Conservation (phyloP, 257 asterid genomes). For the Lavandula angustifolia region DNA sequence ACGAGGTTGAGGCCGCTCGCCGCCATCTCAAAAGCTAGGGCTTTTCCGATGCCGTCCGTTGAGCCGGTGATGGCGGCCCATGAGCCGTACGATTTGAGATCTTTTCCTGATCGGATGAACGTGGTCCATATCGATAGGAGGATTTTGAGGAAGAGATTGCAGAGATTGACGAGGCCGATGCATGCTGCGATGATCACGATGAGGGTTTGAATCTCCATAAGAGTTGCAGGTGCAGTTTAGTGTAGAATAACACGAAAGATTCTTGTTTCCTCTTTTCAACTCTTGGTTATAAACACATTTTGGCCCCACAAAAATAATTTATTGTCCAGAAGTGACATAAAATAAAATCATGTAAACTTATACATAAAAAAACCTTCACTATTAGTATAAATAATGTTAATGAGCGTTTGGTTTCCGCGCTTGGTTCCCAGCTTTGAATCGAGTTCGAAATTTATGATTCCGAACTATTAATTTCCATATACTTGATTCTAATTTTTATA, state of each 20-base stretch:
- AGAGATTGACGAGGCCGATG: constrained; percentile 32
- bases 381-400: no score
- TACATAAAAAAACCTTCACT: no score
- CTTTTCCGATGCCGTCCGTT: constrained; percentile 40
- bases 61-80: constrained; percentile 44
- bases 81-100: constrained; percentile 37
- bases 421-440: no score
- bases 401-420: no score
- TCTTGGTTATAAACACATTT: no score
- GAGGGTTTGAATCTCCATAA: constrained; percentile 25
- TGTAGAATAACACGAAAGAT: background rate
- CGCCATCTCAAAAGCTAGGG: constrained; percentile 37
- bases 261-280: background rate
- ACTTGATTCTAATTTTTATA: no score
- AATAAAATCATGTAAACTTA: no score
- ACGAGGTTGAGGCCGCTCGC: constrained; percentile 38
- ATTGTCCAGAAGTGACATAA: no score
- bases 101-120: constrained; percentile 33
- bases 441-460: no score
- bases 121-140: constrained; percentile 11
- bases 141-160: constrained; percentile 19
- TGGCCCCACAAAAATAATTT: no score
- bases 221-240: background rate
- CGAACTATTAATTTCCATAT: no score
- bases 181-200: constrained; percentile 11